These are phyloP conservation scores for Cyclotella sp. DNA, from an alignment of 108 stramenopile species.

Conservation along the genomic window DNA sequence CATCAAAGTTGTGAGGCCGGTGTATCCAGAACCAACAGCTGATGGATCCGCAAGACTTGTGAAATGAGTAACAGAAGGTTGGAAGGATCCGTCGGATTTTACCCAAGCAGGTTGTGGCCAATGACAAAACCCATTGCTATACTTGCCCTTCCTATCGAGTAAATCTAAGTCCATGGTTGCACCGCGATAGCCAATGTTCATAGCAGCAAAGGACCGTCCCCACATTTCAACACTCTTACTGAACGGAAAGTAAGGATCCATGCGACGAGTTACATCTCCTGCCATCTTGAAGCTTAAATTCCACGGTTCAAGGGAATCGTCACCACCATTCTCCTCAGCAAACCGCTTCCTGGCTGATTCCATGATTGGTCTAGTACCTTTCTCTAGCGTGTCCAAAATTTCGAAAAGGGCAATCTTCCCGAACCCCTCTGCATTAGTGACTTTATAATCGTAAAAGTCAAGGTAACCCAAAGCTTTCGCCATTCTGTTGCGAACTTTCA, in stretches of 20 bases:
- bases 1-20: slow-evolving; percentile 69
- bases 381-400: slow-evolving; percentile 68
- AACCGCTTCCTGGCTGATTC: slow-evolving; percentile 58
- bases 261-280: slow-evolving; percentile 65
- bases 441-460: slow-evolving; percentile 81
- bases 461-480: slow-evolving; percentile 59
- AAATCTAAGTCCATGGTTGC: slow-evolving; percentile 76
- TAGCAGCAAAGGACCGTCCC: slow-evolving; percentile 63
- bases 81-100: slow-evolving; percentile 60
- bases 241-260: slow-evolving; percentile 87
- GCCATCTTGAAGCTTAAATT: slow-evolving; percentile 66
- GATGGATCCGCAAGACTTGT: slow-evolving; percentile 70
- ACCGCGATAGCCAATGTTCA: slow-evolving; percentile 67
- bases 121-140: slow-evolving; percentile 80
- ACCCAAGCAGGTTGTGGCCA: slow-evolving; percentile 75
- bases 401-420: slow-evolving; percentile 69
- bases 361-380: slow-evolving; percentile 67
- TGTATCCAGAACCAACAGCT: slow-evolving; percentile 66
- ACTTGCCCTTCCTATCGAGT: slow-evolving; percentile 69
- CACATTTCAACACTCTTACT: slow-evolving; percentile 62
- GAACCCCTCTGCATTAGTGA: slow-evolving; percentile 78
- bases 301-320: slow-evolving; percentile 64
- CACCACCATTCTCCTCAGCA: slow-evolving; percentile 60
- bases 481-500: slow-evolving; percentile 67
- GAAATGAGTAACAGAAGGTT: slow-evolving; percentile 67